Evolutionary conservation across 2,329 filamentous ascomycete species (phyloP), one percentile per base, ranked within the genome.

Genomic region (Colletotrichum cordylinicola): DNA sequence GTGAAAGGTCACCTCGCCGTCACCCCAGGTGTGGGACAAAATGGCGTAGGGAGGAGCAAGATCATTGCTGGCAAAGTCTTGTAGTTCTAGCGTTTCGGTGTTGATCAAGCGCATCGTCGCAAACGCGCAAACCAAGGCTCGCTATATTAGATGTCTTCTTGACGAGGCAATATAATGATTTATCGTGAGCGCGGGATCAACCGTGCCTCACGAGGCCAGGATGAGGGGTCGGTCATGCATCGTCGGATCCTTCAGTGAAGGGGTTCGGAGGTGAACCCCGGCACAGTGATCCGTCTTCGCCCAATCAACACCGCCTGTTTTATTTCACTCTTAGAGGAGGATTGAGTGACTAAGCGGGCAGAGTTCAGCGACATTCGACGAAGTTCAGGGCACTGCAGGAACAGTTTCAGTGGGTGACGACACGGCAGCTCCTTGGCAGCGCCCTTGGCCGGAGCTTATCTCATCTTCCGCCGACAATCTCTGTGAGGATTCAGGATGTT

Each of bases 21-120:
- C 29, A 6, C 39, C 27, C 73, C 78, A 77, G 4, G 75, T 74
- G 9, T 78, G 77, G 8, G 72, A 75, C 2, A 79, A 58, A 16
- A 79, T 79, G 13, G 75, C 75, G 33, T 78, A 77, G 8, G 39
- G 39, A 7, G 64, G 64, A 3, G 29, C 4, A 5, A 29, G 18
- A 4, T 24, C 29, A 33, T 21, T 24, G 13, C 48, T 43, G 18
- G 33, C 7, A 8, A 71, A 74, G 2, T 55, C 37, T 4, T 74
- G 18, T 1, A 74, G 35, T 3, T 71, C 18, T n/a, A 71, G 15
- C 1, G 72, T 74, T 0, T 24, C 8, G 2, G 58, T 52, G 3
- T 74, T 74, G 18, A 74, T 71, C 16, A 74, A 68, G 15, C 24
- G 72, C 60, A 74, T 74, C 35, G 2, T 61, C 58, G 58, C 18